Percentiles rank a stretch among this genome's conserved stretches.
Conservation (phyloP, 2,329 filamentous ascomycete species). For the Dichotomopilus funicola region DNA sequence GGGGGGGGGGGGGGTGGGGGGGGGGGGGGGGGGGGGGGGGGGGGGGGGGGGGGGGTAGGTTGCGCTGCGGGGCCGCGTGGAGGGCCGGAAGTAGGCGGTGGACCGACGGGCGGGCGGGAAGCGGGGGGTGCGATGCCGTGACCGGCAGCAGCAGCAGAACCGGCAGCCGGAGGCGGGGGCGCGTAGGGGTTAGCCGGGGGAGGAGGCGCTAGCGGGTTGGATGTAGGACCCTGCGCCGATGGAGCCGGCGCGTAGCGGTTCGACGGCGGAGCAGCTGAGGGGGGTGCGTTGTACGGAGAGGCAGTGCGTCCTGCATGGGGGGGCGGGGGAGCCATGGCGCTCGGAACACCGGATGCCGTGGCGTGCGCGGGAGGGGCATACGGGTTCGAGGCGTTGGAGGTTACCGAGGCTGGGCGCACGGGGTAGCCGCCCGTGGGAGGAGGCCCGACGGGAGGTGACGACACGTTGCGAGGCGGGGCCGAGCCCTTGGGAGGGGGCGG, state of each 20-base stretch:
- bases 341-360: constrained; percentile 20
- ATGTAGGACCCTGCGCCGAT: constrained; percentile 42
- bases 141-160: constrained; percentile 42
- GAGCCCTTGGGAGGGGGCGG: constrained; percentile 80
- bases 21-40: constrained; percentile 32
- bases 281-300: constrained; percentile 82
- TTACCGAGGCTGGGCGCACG: constrained; percentile 48
- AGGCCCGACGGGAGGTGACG: constrained; percentile 60
- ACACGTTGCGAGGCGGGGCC: constrained; percentile 57
- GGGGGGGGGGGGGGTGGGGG: constrained; percentile 25
- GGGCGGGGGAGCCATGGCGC: constrained; percentile 44
- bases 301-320: constrained; percentile 57
- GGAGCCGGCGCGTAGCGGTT: constrained; percentile 71
- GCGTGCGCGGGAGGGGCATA: constrained; percentile 52
- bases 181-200: constrained; percentile 39
- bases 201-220: constrained; percentile 33
- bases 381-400: constrained; percentile 53
- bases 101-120: constrained; percentile 34
- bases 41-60: constrained; percentile 30
- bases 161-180: constrained; percentile 34
- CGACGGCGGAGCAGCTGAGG: constrained; percentile 59
- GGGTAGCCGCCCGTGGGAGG: constrained; percentile 41
- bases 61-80: constrained; percentile 20
- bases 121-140: constrained; percentile 49
- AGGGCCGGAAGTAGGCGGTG: constrained; percentile 37